Conservation (phyloP, 2,329 filamentous ascomycete genomes). For the Fusarium hainanense region DNA sequence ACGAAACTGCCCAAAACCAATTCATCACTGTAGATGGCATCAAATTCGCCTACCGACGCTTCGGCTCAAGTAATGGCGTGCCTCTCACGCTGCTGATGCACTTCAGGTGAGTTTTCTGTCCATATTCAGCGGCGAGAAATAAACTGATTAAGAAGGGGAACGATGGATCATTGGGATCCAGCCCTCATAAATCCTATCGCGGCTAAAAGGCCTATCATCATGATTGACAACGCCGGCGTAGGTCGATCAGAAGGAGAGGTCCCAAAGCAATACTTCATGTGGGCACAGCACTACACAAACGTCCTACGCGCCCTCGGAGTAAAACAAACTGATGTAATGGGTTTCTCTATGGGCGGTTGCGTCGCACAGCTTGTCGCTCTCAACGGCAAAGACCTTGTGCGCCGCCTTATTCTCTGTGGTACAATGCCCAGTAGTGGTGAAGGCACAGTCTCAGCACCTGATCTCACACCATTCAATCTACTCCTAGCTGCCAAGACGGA, state of each 20-base stretch:
- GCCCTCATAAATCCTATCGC: slow-evolving; percentile 59
- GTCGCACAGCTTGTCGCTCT: slow-evolving; percentile 59
- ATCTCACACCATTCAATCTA: slow-evolving; percentile 49
- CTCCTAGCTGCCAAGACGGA: slow-evolving; percentile 48
- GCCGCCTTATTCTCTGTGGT: slow-evolving; percentile 58
- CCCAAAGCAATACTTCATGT: slow-evolving; percentile 47
- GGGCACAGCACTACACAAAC: slow-evolving; percentile 51
- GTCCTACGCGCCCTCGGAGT: slow-evolving; percentile 54
- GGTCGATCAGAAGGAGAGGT: slow-evolving; percentile 58
- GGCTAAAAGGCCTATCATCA: slow-evolving; percentile 54
- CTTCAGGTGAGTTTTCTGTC: slow-evolving; percentile 46
- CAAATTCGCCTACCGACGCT: slow-evolving; percentile 49
- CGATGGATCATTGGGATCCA: slow-evolving; percentile 57
- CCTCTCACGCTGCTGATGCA: slow-evolving; percentile 50
- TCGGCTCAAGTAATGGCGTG: slow-evolving; percentile 46
- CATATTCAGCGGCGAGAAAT: not conserved
- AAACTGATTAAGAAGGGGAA: slow-evolving; percentile 40
- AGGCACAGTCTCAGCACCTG: slow-evolving; percentile 48
- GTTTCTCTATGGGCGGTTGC: slow-evolving; percentile 63
- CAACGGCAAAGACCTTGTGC: slow-evolving; percentile 51
- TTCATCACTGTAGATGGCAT: slow-evolving; percentile 48
- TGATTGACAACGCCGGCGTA: slow-evolving; percentile 61
- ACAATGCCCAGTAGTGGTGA: slow-evolving; percentile 55
- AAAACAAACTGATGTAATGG: slow-evolving; percentile 57
- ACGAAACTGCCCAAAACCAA: slow-evolving; percentile 45